These are phyloP conservation scores for Mucor racemosus DNA, from an alignment of 371 early-diverging fungal species.

Conservation along the genomic window DNA sequence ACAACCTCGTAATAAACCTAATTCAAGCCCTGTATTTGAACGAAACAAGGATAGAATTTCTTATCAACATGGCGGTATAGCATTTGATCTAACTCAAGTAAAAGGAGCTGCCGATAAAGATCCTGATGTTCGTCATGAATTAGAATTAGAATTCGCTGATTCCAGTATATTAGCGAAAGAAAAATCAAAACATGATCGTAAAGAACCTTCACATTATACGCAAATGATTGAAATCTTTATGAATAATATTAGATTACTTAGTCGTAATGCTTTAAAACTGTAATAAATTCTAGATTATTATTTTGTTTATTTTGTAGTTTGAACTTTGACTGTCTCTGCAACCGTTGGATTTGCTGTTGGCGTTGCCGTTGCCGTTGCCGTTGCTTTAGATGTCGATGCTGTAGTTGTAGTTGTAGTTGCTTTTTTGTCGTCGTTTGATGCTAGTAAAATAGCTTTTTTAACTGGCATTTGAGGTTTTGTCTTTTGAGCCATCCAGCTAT, in stretches of 20 bases:
- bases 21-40: slow-evolving; percentile 45
- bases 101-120: slow-evolving; percentile 43
- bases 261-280: slow-evolving; percentile 33
- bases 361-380: background rate
- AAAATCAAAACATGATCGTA: slow-evolving; percentile 38
- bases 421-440: slow-evolving; percentile 1
- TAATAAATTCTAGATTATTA: background rate
- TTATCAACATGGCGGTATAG: slow-evolving; percentile 74
- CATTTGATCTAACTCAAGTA: slow-evolving; percentile 80
- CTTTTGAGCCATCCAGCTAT: slow-evolving; percentile 44
- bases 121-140: slow-evolving; percentile 60
- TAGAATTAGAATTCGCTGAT: slow-evolving; percentile 65
- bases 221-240: slow-evolving; percentile 59
- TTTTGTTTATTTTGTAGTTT: slow-evolving; percentile 4
- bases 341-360: background rate
- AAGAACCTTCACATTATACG: slow-evolving; percentile 51
- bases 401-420: background rate
- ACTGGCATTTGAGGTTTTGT: slow-evolving; percentile 18
- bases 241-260: slow-evolving; percentile 59
- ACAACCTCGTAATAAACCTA: slow-evolving; percentile 58
- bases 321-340: background rate
- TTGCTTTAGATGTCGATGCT: background rate
- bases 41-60: slow-evolving; percentile 78
- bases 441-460: slow-evolving; percentile 22
- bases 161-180: slow-evolving; percentile 44